These are phyloP conservation scores for Trypanosoma cruzi DNA, from an alignment of 208 protist species.

Conservation along the genomic window DNA sequence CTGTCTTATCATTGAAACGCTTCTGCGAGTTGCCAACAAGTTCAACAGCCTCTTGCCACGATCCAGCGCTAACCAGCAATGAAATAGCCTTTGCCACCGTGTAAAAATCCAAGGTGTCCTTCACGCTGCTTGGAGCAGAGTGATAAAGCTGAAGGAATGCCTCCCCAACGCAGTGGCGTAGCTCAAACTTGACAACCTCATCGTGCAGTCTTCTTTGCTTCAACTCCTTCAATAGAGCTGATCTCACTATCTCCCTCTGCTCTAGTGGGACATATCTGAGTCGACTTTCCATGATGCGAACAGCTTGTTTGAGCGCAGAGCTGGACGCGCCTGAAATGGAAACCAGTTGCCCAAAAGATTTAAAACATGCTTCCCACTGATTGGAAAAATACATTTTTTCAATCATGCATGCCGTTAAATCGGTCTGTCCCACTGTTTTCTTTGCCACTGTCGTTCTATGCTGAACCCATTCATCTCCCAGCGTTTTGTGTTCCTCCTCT, in stretches of 20 bases:
- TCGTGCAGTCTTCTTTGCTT: constrained; percentile 27
- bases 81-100: constrained; percentile 35
- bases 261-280: constrained; percentile 21
- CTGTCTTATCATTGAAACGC: constrained; percentile 49
- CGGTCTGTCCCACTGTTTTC: background rate
- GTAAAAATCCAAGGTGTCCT: constrained; percentile 27
- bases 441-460: constrained; percentile 10
- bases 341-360: constrained; percentile 24
- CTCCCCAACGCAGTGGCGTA: constrained; percentile 24
- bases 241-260: constrained; percentile 15
- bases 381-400: constrained; percentile 31
- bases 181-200: constrained; percentile 32
- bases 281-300: constrained; percentile 24
- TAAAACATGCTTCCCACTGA: constrained; percentile 26
- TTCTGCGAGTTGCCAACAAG: constrained; percentile 44
- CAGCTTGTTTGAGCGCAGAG: constrained; percentile 17
- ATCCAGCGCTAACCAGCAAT: constrained; percentile 32
- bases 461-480: constrained; percentile 72
- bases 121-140: constrained; percentile 23
- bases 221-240: constrained; percentile 24
- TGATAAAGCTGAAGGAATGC: constrained; percentile 36
- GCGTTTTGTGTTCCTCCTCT: constrained; percentile 62
- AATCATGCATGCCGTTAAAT: background rate
- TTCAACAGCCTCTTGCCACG: constrained; percentile 70
- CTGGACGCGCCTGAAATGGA: background rate